These are phyloP conservation scores for Lodderomyces parapsilosis DNA, from an alignment of 1,139 yeast genomes.

Conservation along the genomic window DNA sequence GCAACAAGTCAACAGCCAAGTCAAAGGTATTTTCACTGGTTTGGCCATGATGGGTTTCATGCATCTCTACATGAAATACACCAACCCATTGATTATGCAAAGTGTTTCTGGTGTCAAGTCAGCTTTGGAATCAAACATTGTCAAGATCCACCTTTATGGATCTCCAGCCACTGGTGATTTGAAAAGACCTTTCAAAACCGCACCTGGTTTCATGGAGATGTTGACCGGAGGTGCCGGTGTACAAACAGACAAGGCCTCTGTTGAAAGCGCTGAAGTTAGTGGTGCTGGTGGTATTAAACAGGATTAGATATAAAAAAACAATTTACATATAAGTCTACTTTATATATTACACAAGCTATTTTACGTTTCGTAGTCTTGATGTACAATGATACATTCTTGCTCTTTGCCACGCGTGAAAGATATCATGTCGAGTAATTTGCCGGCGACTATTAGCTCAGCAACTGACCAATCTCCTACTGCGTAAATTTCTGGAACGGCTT, in stretches of 20 bases:
- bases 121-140: constrained; percentile 88
- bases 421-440: constrained; percentile 55
- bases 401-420: constrained; percentile 60
- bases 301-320: constrained; percentile 47
- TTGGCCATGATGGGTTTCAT: constrained; percentile 98
- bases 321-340: neutral
- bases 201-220: constrained; percentile 74
- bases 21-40: constrained; percentile 83
- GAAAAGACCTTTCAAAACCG: constrained; percentile 95
- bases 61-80: constrained; percentile 97
- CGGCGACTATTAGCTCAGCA: constrained; percentile 57
- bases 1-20: constrained; percentile 74
- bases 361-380: constrained; percentile 8
- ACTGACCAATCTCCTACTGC: constrained; percentile 63
- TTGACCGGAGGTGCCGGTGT: constrained; percentile 57
- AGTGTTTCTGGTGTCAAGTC: constrained; percentile 85
- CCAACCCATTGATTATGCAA: constrained; percentile 96
- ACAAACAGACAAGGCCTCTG: constrained; percentile 82
- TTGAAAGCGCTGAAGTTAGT: constrained; percentile 80
- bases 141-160: constrained; percentile 86
- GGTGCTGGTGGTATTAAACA: constrained; percentile 92
- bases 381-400: constrained; percentile 58
- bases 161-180: constrained; percentile 84
- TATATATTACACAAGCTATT: neutral
- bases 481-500: constrained; percentile 62